These are phyloP conservation scores for Pythium graminicola DNA, from an alignment of 352 stramenopile genomes.

Conservation along the genomic window DNA sequence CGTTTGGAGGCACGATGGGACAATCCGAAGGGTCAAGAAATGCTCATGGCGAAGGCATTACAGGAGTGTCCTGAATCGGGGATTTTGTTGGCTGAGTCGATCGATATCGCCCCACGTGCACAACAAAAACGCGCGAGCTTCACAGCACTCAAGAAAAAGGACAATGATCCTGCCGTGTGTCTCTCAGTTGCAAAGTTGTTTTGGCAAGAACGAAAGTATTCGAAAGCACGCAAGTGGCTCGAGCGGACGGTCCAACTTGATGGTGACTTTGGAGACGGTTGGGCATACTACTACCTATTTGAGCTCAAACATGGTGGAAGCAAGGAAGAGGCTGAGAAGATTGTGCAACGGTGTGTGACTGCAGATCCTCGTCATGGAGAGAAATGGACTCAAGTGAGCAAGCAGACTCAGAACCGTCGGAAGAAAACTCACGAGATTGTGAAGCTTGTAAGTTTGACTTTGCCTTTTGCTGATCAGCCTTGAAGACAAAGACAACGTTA, in stretches of 20 bases:
- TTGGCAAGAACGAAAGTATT: slow-evolving; percentile 92
- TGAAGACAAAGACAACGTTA: background rate
- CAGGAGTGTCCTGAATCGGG: slow-evolving; percentile 96
- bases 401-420: slow-evolving; percentile 88
- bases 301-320: slow-evolving; percentile 87
- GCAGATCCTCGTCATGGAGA: slow-evolving; percentile 95
- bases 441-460: slow-evolving; percentile 72
- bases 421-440: slow-evolving; percentile 67
- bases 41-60: slow-evolving; percentile 94
- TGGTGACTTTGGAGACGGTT: slow-evolving; percentile 95
- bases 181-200: slow-evolving; percentile 96
- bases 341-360: slow-evolving; percentile 80
- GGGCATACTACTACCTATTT: slow-evolving; percentile 97
- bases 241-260: slow-evolving; percentile 95
- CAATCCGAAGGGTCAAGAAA: slow-evolving; percentile 94
- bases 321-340: slow-evolving; percentile 73
- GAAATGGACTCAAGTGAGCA: slow-evolving; percentile 91
- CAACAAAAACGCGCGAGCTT: slow-evolving; percentile 96
- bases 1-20: slow-evolving; percentile 88
- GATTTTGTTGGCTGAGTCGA: slow-evolving; percentile 94
- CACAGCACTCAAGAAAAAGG: slow-evolving; percentile 95
- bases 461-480: slow-evolving; percentile 46
- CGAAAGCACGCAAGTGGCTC: slow-evolving; percentile 97
- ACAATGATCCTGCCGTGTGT: slow-evolving; percentile 97
- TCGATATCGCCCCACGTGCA: slow-evolving; percentile 89